Evolutionary conservation across 2,329 filamentous ascomycete genomes (phyloP).

Genomic region (Dactylellina parvicollis): DNA sequence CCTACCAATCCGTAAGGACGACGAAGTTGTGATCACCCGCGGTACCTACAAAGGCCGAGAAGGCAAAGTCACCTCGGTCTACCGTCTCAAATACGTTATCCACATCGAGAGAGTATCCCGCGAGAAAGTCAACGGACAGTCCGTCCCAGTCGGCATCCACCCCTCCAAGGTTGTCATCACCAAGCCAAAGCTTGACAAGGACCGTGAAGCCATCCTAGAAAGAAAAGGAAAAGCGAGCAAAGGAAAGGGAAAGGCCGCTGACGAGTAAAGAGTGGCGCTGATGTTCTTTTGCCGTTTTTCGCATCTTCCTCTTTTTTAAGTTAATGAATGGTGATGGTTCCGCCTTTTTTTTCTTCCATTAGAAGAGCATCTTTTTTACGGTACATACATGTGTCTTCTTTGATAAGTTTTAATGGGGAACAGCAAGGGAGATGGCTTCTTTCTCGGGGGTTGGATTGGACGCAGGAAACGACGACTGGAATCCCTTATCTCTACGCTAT

Average conservation of each 20-base stretch:
- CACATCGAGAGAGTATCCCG: slow-evolving; percentile 96
- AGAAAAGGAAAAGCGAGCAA: slow-evolving; percentile 84
- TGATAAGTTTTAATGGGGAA: slow-evolving; percentile 48
- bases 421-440: slow-evolving; percentile 24
- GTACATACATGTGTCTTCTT: slow-evolving; percentile 45
- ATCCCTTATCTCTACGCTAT: neutral
- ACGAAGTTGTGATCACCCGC: slow-evolving; percentile 91
- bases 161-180: slow-evolving; percentile 97
- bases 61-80: slow-evolving; percentile 97
- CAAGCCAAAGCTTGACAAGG: slow-evolving; percentile 98
- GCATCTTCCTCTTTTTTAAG: slow-evolving; percentile 18
- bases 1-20: slow-evolving; percentile 97
- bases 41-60: slow-evolving; percentile 97
- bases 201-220: slow-evolving; percentile 87
- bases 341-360: slow-evolving; percentile 25
- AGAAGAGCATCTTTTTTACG: slow-evolving; percentile 51
- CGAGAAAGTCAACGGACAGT: slow-evolving; percentile 97
- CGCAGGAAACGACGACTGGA: slow-evolving; percentile 12
- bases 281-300: slow-evolving; percentile 20
- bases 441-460: slow-evolving; percentile 30
- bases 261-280: slow-evolving; percentile 62
- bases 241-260: slow-evolving; percentile 76
- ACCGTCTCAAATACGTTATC: slow-evolving; percentile 97
- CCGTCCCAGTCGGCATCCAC: slow-evolving; percentile 91
- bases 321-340: slow-evolving; percentile 41